phyloP scores from a whole-genome alignment of 1,284 basidiomycete species.

The Filobasidium uniguttulatum region DNA sequence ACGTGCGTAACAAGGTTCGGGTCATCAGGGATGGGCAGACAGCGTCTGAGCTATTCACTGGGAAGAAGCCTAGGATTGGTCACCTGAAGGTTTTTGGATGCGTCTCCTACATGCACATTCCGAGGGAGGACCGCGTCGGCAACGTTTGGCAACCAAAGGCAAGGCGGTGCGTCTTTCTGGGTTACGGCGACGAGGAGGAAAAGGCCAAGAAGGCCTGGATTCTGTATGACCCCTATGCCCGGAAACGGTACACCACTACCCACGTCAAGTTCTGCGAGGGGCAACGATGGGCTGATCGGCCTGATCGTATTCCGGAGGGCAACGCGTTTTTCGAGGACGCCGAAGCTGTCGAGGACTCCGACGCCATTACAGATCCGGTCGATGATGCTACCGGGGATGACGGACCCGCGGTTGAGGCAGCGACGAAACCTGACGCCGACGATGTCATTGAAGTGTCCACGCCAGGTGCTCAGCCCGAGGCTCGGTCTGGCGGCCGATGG shows the following conservation, averaged over 20 bases:
- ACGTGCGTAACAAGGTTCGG: neutral
- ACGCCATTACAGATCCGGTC: conserved; percentile 5
- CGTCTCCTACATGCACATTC: neutral
- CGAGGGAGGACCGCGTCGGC: neutral
- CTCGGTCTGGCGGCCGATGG: no score
- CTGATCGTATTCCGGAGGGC: no score
- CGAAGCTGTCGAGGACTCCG: no score
- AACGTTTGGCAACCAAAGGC: neutral
- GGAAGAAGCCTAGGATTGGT: neutral
- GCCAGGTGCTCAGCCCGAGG: no score
- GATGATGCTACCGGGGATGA: conserved; percentile 12
- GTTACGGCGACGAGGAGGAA: neutral
- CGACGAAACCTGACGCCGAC: no score
- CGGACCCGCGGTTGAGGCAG: neutral
- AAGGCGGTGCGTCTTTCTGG: neutral
- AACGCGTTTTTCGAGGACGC: no score
- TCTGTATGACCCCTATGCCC: conserved; percentile 10
- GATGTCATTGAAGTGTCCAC: no score
- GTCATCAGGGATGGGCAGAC: no score
- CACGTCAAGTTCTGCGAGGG: conserved; percentile 11
- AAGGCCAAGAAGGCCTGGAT: neutral
- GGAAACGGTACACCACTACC: neutral
- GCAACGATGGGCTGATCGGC: conserved; percentile 8
- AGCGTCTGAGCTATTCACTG: neutral
- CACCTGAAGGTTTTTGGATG: neutral